Evolutionary conservation across 768 basidiomycete species (phyloP).

Genomic region (Xanthoconium stramineum): DNA sequence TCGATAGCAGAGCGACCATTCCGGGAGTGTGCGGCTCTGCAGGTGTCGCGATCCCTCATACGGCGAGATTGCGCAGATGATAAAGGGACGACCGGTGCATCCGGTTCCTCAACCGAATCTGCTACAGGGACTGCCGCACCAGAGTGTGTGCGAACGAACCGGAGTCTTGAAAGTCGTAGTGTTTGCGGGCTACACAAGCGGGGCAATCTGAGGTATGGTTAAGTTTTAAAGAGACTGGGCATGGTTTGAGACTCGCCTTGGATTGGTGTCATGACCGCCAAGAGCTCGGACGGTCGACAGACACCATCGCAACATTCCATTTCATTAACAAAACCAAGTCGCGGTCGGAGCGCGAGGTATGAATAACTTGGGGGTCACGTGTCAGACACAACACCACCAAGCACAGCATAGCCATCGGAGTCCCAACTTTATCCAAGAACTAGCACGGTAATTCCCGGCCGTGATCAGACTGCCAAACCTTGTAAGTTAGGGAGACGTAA

Average conservation of each 20-base stretch:
- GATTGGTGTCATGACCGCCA: slow-evolving; percentile 34
- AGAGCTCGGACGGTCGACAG: slow-evolving; percentile 48
- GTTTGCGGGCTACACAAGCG: background rate
- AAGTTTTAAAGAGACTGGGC: background rate
- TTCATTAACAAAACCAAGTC: slow-evolving; percentile 33
- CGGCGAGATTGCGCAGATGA: background rate
- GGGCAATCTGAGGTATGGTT: slow-evolving; percentile 3
- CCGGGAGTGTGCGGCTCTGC: background rate
- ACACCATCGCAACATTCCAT: slow-evolving; percentile 84
- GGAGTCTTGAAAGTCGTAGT: background rate
- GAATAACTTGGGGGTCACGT: slow-evolving; percentile 9
- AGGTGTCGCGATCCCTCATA: background rate
- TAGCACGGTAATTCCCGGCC: slow-evolving; percentile 24
- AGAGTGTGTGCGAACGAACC: background rate
- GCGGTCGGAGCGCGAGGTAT: background rate
- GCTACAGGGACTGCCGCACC: background rate
- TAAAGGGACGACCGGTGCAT: background rate
- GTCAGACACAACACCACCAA: background rate
- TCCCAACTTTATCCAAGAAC: slow-evolving; percentile 30
- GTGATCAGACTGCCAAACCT: slow-evolving; percentile 20
- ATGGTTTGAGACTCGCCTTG: slow-evolving; percentile 19
- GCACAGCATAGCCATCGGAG: slow-evolving; percentile 12
- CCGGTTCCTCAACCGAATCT: background rate
- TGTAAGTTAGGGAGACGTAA: slow-evolving; percentile 10
- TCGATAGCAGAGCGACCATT: slow-evolving; percentile 10